These are phyloP conservation scores for Phytophthora sp. DNA, from an alignment of 352 stramenopile genomes.

Conservation along the genomic window DNA sequence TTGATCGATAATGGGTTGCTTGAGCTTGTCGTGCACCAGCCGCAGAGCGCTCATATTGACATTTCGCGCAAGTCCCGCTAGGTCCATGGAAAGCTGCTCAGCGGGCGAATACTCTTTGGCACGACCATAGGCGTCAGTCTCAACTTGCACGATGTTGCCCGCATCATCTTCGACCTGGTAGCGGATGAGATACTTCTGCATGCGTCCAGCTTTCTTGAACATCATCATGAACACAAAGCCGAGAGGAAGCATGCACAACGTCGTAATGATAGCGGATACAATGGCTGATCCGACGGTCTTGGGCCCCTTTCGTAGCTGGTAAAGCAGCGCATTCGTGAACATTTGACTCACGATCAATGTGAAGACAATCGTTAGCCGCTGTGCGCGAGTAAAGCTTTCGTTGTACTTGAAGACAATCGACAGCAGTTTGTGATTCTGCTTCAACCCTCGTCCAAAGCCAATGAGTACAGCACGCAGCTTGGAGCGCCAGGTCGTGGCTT, in stretches of 20 bases:
- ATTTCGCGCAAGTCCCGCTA: conserved; percentile 54
- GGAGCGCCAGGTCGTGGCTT: conserved; percentile 49
- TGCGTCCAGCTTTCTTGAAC: conserved; percentile 72
- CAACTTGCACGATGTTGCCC: conserved; percentile 63
- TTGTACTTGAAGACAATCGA: conserved; percentile 80
- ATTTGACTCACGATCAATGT: conserved; percentile 75
- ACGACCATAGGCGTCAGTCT: conserved; percentile 72
- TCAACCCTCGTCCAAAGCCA: conserved; percentile 58
- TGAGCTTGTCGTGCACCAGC: conserved; percentile 43
- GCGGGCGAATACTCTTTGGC: conserved; percentile 51
- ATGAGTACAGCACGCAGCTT: conserved; percentile 47
- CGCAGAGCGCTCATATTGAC: conserved; percentile 43
- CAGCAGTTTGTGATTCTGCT: conserved; percentile 71
- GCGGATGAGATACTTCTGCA: conserved; percentile 67
- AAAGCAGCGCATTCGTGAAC: conserved; percentile 74
- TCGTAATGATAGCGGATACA: conserved; percentile 63
- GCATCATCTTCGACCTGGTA: conserved; percentile 69
- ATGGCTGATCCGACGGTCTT: conserved; percentile 59
- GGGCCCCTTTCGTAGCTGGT: conserved; percentile 50
- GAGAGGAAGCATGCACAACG: conserved; percentile 69
- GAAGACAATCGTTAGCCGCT: conserved; percentile 74
- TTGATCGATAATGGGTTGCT: conserved; percentile 31
- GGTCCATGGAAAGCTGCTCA: conserved; percentile 61
- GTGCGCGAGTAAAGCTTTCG: conserved; percentile 65
- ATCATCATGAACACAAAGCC: conserved; percentile 70